phyloP scores from a whole-genome alignment of 1,284 basidiomycete genomes.

The Macrocystidia cucumis region DNA sequence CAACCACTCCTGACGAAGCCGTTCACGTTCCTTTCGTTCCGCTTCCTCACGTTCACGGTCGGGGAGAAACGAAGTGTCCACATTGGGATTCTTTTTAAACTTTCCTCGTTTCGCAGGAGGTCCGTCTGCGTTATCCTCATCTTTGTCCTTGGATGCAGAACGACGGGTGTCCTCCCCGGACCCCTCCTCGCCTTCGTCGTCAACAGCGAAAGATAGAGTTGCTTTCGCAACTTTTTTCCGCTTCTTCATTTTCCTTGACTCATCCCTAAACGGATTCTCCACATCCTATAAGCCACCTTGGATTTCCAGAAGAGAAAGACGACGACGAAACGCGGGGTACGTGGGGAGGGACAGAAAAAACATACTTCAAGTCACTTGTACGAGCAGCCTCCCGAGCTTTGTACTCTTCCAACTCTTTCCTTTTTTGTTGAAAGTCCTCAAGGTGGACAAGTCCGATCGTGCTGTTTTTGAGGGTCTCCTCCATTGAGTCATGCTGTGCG shows the following conservation, averaged over 20 bases:
- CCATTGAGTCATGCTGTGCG: conserved; percentile 91
- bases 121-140: conserved; percentile 28
- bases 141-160: conserved; percentile 26
- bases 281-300: conserved; percentile 60
- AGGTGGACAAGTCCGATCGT: conserved; percentile 92
- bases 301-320: conserved; percentile 14
- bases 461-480: conserved; percentile 87
- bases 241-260: conserved; percentile 85
- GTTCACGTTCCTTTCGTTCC: conserved; percentile 84
- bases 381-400: conserved; percentile 85
- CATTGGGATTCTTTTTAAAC: conserved; percentile 90
- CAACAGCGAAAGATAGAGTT: conserved; percentile 86
- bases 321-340: conserved; percentile 9
- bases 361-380: conserved; percentile 80
- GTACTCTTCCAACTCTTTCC: conserved; percentile 89
- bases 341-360: too few species aligned
- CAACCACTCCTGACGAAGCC: conserved; percentile 88
- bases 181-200: conserved; percentile 47
- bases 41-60: conserved; percentile 93
- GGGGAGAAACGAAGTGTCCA: conserved; percentile 97
- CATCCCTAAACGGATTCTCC: conserved; percentile 81
- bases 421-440: conserved; percentile 87
- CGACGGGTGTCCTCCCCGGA: conserved; percentile 17
- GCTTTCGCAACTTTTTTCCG: conserved; percentile 79
- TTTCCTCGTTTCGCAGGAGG: conserved; percentile 64